Evolutionary conservation across 805 yeast species (phyloP), one percentile per base, ranked within the genome.

Genomic region (Saccharomyces eubayanus): DNA sequence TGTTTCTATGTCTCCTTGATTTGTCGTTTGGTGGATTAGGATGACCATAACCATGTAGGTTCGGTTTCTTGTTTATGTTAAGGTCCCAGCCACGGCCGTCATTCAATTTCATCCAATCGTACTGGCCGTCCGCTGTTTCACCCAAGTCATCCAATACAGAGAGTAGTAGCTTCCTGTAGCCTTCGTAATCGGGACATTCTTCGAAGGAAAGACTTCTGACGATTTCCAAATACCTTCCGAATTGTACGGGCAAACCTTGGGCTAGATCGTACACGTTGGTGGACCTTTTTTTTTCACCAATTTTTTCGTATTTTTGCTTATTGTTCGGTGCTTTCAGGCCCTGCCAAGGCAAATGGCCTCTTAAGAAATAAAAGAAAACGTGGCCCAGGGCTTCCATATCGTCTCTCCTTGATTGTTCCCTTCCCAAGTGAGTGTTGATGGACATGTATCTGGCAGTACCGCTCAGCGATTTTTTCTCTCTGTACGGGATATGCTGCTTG

Each of bases 371-470:
- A 76, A 94, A 87, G 66, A 94, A 89, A 9, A 94, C 99, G 70
- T 94, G 97, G 31, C 97, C 99, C 66, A 94, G 77, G 53, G 96
- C 89, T 74, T 94, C 99, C 66, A 94, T 79, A 72, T 94, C 99
- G 67, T 94, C 99, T 64, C 99, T 80, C 69, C 99, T 84, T 64
- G 89, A 84, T 75, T 94, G 99, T 72, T 94, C 99, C 64, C 97
- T 83, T 48, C 99, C 99, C 64, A 94, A 75, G 72, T 94, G 99
- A 10, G 99, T 94, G 74, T 94, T 94, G 61, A 94, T 91, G 30
- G 96, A 86, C 97, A 94, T 94, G 74, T 94, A 94, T 64, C 99
- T 79, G 14, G 98, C 99, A 2, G 99, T 94, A 49, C 99, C 99
- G 70, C 96, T 87, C 59, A 94, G 76, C 4, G 96, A 89, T 73